These are phyloP conservation scores for Talaromyces sp. DNA, from an alignment of 2,329 filamentous ascomycete species.

Conservation along the genomic window DNA sequence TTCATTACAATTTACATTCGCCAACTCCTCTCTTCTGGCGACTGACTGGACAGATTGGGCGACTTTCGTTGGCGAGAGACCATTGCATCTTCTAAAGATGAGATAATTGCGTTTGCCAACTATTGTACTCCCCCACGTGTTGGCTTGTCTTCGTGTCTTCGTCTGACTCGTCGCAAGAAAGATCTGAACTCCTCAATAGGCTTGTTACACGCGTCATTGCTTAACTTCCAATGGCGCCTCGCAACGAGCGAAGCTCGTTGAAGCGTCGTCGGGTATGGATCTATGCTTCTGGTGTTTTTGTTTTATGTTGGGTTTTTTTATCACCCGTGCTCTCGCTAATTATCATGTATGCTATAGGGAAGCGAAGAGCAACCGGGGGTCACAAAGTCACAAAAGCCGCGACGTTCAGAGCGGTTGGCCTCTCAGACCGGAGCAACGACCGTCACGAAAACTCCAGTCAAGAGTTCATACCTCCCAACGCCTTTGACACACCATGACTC, in stretches of 20 bases:
- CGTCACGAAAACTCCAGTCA: constrained; percentile 44
- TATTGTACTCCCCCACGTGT: neutral
- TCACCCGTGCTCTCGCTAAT: neutral
- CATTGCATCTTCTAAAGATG: constrained; percentile 1
- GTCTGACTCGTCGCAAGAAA: neutral
- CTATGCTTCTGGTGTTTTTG: neutral
- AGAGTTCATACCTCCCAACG: constrained; percentile 71
- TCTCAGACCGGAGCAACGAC: constrained; percentile 57
- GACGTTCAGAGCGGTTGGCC: constrained; percentile 69
- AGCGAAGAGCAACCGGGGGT: constrained; percentile 57
- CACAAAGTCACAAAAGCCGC: constrained; percentile 71
- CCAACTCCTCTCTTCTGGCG: neutral
- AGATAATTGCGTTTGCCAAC: neutral
- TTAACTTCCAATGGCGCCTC: constrained; percentile 41
- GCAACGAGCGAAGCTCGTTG: constrained; percentile 72
- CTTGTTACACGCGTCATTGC: neutral
- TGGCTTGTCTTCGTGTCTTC: neutral
- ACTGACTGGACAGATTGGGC: neutral
- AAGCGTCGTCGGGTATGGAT: constrained; percentile 71
- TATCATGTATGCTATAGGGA: constrained; percentile 47
- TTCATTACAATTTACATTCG: neutral
- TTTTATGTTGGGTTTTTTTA: neutral
- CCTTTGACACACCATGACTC: constrained; percentile 70
- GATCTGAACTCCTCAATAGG: neutral
- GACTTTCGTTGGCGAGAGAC: neutral